Base-by-base conservation (phyloP, 2,329 filamentous ascomycete genomes). In the Colletotrichum sansevieriae region DNA sequence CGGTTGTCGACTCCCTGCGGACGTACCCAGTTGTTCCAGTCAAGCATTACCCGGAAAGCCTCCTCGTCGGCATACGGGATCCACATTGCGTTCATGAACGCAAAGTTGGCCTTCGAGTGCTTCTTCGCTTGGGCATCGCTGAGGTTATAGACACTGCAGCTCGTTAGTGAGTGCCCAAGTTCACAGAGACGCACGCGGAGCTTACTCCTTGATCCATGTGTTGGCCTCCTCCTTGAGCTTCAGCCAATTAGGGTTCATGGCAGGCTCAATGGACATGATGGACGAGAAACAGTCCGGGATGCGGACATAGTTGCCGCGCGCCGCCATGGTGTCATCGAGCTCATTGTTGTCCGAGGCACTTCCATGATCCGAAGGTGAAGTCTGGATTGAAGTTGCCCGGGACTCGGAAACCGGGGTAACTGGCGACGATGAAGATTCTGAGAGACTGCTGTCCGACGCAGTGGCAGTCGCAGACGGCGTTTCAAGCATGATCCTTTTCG, bases 211-310 rank as follows among this genome's bases (percentile, higher is more conserved):
- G 39, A 57, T 22, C 54, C 54, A 57, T 20, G 37, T 37, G 29
- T 57, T 44, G 25, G 54, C 54, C 39, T 57, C 54, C 20, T 25
- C 37, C 54, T 57, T 57, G 22, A 57, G 37, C 39, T 22, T 41
- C 12, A 25, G 0, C 37, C 39, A 57, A 35, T 57, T 44, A 20
- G 22, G 35, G 4, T 57, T 57, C 37, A 57, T 57, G 54, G 29
- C 54, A 15, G 54, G 54, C 25, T 57, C 54, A 10, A 57, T 20
- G 54, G 54, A 43, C 54, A 57, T 57, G 37, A 57, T 43, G 15
- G 54, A 57, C 54, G 54, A 57, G 54, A 57, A 57, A 43, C 37
- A 57, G 54, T 57, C 54, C 54, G 54, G 54, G 18, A 57, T 57
- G 7, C 54, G 54, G 1, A 57, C 54, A 2, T 43, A 57, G 13